phyloP scores from a whole-genome alignment of 225 moss, liverwort and hornwort species.

The Lunularia cruciata region DNA sequence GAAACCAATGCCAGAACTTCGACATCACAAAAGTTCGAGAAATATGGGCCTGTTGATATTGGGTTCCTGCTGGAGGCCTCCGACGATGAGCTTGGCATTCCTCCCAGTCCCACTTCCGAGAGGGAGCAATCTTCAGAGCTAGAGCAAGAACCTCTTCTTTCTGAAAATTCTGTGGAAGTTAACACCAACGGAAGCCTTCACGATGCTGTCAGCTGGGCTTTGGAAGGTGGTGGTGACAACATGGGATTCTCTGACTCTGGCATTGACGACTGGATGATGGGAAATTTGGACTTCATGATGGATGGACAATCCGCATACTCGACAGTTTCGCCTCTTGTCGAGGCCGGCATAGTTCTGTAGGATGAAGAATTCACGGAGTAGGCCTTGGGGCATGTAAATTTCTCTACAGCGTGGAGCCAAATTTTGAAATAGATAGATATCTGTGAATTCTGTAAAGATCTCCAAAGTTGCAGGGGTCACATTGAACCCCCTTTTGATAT shows the following conservation, averaged over 20 bases:
- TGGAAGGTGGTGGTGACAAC: conserved; percentile 26
- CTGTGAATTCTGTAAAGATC: conserved; percentile 40
- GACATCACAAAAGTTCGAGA: conserved; percentile 3
- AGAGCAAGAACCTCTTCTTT: conserved; percentile 6
- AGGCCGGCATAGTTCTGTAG: conserved; percentile 22
- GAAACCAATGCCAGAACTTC: background rate
- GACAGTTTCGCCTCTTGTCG: conserved; percentile 15
- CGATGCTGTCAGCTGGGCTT: conserved; percentile 33
- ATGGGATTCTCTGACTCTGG: conserved; percentile 26
- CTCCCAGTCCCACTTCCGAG: conserved; percentile 32
- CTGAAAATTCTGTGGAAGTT: background rate
- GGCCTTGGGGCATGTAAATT: conserved; percentile 22
- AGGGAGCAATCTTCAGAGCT: conserved; percentile 15
- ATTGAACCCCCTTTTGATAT: conserved; percentile 36
- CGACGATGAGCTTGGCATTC: conserved; percentile 38
- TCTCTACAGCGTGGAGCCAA: conserved; percentile 15
- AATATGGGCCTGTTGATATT: conserved; percentile 20
- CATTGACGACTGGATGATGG: conserved; percentile 39
- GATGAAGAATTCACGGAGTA: background rate
- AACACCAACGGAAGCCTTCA: background rate
- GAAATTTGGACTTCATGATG: conserved; percentile 36
- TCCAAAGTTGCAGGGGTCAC: conserved; percentile 22
- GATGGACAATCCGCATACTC: conserved; percentile 14
- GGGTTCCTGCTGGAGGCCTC: conserved; percentile 34
- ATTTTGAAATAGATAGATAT: conserved; percentile 20